Percentiles rank a stretch among this genome's conserved stretches.
phyloP scores from a whole-genome alignment of 495 filamentous ascomycete genomes.

The Lophiotrema nucula region DNA sequence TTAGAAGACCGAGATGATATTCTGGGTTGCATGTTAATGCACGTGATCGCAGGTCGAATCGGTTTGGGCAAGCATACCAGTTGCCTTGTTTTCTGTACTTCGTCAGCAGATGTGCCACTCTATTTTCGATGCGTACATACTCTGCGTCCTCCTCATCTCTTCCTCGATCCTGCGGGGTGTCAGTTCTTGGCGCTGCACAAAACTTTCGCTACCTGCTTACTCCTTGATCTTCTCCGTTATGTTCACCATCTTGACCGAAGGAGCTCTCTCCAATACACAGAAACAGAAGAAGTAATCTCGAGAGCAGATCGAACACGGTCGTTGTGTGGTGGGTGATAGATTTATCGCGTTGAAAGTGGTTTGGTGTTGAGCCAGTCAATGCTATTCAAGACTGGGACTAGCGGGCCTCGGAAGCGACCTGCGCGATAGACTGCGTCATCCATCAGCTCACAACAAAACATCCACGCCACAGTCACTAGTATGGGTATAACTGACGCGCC shows the following conservation, averaged over 20 bases:
- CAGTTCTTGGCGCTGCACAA: constrained; percentile 27
- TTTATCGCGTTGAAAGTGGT: constrained; percentile 22
- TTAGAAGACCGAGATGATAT: constrained; percentile 96
- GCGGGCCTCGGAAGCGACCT: constrained; percentile 6
- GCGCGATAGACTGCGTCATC: neutral
- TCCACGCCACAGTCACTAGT: neutral
- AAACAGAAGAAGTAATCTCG: too few relatives aligned
- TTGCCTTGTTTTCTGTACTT: constrained; percentile 91
- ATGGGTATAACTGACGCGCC: neutral
- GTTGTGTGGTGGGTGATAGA: too few relatives aligned
- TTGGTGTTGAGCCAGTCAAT: constrained; percentile 31
- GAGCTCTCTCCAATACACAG: too few relatives aligned
- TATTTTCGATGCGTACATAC: constrained; percentile 49
- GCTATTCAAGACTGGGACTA: constrained; percentile 11
- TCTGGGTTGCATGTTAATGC: constrained; percentile 55
- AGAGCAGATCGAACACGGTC: too few relatives aligned
- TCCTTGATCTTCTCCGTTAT: constrained; percentile 99
- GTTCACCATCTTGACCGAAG: constrained; percentile 92
- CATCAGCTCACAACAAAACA: neutral
- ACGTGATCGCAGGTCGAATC: constrained; percentile 7
- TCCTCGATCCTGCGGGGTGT: constrained; percentile 79
- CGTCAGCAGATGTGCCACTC: constrained; percentile 32
- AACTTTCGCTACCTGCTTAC: constrained; percentile 49
- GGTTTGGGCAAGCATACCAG: constrained; percentile 58
- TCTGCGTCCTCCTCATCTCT: constrained; percentile 98